A percentile compares a stretch with the other conserved stretches of the same genome.
Conservation (phyloP, 306 rosid genomes). For the Trifolium repens region DNA sequence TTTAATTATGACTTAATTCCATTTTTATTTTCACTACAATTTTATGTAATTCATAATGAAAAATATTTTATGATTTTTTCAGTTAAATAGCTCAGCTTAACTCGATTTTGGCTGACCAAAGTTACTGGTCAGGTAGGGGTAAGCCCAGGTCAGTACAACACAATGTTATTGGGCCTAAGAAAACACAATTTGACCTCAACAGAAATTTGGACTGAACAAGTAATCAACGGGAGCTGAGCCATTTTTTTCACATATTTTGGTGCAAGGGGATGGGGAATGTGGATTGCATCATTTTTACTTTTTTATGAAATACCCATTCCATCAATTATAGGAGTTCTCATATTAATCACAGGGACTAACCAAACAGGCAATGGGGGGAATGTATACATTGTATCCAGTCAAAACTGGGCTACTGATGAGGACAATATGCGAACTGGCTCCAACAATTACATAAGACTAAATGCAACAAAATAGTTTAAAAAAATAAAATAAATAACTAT, state of each 20-base stretch:
- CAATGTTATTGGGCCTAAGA: background rate
- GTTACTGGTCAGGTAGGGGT: background rate
- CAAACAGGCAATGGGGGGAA: background rate
- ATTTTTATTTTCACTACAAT: background rate
- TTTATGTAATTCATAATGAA: background rate
- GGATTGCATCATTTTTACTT: background rate
- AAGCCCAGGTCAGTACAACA: background rate
- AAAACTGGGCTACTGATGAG: slow-evolving; percentile 7
- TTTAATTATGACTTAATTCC: slow-evolving; percentile 3
- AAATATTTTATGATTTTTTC: background rate
- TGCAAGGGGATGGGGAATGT: background rate
- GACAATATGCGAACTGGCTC: background rate
- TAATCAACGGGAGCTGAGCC: background rate
- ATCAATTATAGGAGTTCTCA: background rate
- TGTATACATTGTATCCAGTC: background rate
- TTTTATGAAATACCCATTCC: background rate
- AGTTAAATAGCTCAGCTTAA: slow-evolving; percentile 12
- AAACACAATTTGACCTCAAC: background rate
- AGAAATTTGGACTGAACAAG: background rate
- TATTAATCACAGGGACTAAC: background rate
- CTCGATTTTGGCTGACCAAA: background rate
- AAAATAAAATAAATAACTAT: background rate
- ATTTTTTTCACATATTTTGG: background rate
- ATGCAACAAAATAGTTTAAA: slow-evolving; percentile 6
- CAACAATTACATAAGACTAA: background rate